A percentile compares a stretch with the other conserved stretches of the same genome.
Evolutionary conservation across 805 yeast species (phyloP).

Genomic region (Danielia reshetovae): DNA sequence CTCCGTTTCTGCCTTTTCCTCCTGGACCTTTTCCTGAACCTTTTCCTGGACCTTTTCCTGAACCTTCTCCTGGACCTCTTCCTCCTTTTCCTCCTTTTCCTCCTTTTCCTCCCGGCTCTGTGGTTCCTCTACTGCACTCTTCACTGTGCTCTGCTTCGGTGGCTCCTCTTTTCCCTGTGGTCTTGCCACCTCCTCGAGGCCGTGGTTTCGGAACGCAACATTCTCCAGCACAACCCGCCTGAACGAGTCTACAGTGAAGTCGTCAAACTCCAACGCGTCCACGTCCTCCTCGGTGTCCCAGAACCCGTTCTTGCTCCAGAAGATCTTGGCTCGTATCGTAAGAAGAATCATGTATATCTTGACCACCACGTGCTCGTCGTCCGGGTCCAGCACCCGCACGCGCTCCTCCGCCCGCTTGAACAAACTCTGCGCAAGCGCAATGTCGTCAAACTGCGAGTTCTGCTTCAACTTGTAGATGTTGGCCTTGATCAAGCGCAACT

Average conservation of each 20-base stretch:
- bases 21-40: not conserved
- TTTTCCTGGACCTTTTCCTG: conserved; percentile 2
- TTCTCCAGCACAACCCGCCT: conserved; percentile 11
- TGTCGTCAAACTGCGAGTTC: conserved; percentile 23
- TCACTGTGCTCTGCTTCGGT: not conserved
- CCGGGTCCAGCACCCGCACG: conserved; percentile 5
- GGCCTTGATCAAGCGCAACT: conserved; percentile 56
- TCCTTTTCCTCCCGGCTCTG: not conserved
- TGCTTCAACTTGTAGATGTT: conserved; percentile 56
- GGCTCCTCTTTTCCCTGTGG: no score
- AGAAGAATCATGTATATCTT: conserved; percentile 50
- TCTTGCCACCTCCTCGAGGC: conserved; percentile 2
- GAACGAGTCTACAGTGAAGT: conserved; percentile 11
- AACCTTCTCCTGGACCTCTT: not conserved
- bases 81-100: not conserved
- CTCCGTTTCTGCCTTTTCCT: not conserved
- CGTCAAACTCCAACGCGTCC: conserved; percentile 18
- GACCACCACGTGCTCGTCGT: conserved; percentile 33
- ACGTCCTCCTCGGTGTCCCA: conserved; percentile 55
- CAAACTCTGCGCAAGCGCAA: conserved; percentile 16
- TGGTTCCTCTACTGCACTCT: not conserved
- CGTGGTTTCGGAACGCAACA: conserved; percentile 10
- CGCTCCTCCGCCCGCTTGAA: conserved; percentile 23
- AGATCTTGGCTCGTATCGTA: conserved; percentile 65
- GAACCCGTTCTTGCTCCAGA: conserved; percentile 80